Evolutionary conservation across 768 basidiomycete genomes (phyloP), one percentile per base, ranked within the genome.

Genomic region (Cystobasidium tubakii): DNA sequence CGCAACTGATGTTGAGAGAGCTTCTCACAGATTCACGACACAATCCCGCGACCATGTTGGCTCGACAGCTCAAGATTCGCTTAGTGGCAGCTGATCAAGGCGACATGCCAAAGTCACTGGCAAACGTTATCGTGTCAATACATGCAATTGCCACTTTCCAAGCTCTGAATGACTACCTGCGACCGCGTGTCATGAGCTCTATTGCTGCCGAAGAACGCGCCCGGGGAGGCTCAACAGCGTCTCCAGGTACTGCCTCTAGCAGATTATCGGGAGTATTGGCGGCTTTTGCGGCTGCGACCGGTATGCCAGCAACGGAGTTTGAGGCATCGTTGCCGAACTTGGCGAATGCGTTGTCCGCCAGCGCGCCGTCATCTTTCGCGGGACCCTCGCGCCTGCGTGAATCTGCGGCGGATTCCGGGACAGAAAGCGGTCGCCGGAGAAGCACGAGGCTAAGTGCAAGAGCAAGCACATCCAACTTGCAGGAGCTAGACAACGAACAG

Each of bases 81-180:
- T 83, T 99, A 19, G 85, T 91, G n/a, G 92, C 93, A 0, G 88
- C 88, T 12, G 92, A 96, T 66, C 91, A 90, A 39, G 87, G 90
- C 0, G 92, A 93, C 76, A 86, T 95, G 25, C 95, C 96, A 21
- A 87, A 89, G 69, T 89, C 89, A 78, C 82, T 82, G 66, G 79
- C 79, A 19, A 93, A 91, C 77, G 90, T 98, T 79, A 91, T 92
- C 44, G 91, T 98, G 25, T 97, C 94, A 7, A 98, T 98, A 75
- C 95, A 98, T 80, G 95, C 94, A 6, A 96, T 98, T 75, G 95
- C 96, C 0, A 97, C 93, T 0, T 92, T 98, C 86, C 92, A 96
- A 80, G 93, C 95, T 0, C 85, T 98, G 34, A 91, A 96, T 79
- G 94, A 96, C 81, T 99, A 97, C 80, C 86, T 98, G 15, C 89